Evolutionary conservation across 305 asterid genomes (phyloP), one percentile per base, ranked within the genome.

Genomic region (Fraxinus angustifolia): DNA sequence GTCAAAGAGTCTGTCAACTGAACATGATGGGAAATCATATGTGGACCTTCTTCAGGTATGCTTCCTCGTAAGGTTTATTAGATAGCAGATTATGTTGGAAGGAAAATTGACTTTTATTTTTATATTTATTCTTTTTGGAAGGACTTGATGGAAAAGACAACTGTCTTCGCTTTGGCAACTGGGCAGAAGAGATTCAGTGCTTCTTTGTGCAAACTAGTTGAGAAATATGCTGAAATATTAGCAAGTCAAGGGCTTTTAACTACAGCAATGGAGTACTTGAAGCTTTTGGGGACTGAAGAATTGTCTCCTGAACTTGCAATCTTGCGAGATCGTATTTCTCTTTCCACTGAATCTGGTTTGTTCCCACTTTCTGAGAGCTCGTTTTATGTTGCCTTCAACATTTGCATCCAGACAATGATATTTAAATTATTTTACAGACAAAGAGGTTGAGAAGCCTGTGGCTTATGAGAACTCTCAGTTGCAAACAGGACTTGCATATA

Each of bases 111-210:
- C 84, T 73, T 48, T 38, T 80, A 82, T 70, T 40, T 75, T 80
- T 16, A 79, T 79, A 7, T 35, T 67, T 28, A 35, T 85, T 80
- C 50, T 79, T 19, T 81, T 85, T 53, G 80, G 65, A 73, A 96
- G 99, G 99, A 96, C 90, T 89, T 96, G 79, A 96, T 96, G 99
- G 99, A 96, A 88, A 96, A 96, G 93, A 96, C 98, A 14, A 89
- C 92, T 33, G 91, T 94, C 87, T 89, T 96, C 86, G 98, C 95
- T 84, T 90, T 94, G 91, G 99, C 98, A 78, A 88, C 94, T 83
- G 98, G 97, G 74, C 99, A 94, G 87, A 96, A 94, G 88, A 88
- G 86, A 82, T 95, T 93, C 82, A 96, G 99, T 86, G 92, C 93
- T 84, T 91, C 94, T 56, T 80, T 96, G 36, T 96, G 92, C 88